These are phyloP conservation scores for Parsonsia alboflavescens DNA, from an alignment of 257 asterid species.

Conservation along the genomic window DNA sequence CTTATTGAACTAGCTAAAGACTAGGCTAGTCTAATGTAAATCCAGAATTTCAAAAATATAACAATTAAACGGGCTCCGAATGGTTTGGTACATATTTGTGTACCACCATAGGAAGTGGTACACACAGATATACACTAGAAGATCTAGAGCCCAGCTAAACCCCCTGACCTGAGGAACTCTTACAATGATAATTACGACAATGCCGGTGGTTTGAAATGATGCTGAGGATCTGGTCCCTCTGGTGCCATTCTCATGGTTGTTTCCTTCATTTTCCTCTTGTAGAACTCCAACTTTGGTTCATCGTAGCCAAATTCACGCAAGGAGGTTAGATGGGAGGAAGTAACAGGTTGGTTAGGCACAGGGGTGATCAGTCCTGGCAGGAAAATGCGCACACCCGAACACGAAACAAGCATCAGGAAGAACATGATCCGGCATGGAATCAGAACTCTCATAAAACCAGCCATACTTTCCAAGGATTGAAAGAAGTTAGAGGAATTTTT, in stretches of 20 bases:
- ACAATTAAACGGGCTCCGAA: too few relatives aligned
- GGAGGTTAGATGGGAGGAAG: constrained; percentile 7
- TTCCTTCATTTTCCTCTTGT: constrained; percentile 29
- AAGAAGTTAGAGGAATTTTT: neutral
- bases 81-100: too few relatives aligned
- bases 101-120: too few relatives aligned
- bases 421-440: constrained; percentile 11
- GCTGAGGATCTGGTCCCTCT: neutral
- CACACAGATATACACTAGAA: too few relatives aligned
- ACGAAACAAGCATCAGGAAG: neutral
- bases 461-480: neutral
- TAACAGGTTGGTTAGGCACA: neutral
- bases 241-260: constrained; percentile 35
- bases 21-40: neutral
- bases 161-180: neutral
- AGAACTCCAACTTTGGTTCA: constrained; percentile 29
- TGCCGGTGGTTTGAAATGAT: constrained; percentile 17
- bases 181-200: neutral
- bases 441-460: constrained; percentile 9
- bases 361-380: neutral
- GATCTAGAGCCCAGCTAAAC: neutral
- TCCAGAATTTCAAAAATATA: neutral
- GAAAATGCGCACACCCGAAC: constrained; percentile 1
- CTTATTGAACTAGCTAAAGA: neutral
- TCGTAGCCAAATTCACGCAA: constrained; percentile 31